Evolutionary conservation across 768 basidiomycete genomes (phyloP).

Genomic region (Panus rudis): DNA sequence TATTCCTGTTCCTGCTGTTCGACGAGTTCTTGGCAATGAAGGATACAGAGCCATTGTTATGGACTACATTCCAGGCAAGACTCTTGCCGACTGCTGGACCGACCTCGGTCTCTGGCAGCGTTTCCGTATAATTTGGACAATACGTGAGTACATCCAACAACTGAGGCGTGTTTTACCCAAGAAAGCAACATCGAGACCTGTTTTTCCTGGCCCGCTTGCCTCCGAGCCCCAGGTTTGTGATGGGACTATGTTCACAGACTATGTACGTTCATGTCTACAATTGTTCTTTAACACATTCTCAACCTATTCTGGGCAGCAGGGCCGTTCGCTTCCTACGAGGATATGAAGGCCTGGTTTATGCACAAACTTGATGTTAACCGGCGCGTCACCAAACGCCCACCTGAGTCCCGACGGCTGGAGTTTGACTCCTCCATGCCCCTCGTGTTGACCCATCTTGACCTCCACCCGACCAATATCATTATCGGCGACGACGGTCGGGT

Average conservation of each 20-base stretch:
- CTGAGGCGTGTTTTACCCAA: constrained; percentile 10
- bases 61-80: constrained; percentile 20
- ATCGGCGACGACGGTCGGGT: background rate
- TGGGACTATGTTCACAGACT: constrained; percentile 16
- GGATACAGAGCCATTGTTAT: constrained; percentile 12
- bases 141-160: constrained; percentile 20
- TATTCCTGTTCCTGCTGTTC: background rate
- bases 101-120: constrained; percentile 11
- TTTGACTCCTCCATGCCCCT: constrained; percentile 10
- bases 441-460: constrained; percentile 8
- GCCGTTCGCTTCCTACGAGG: constrained; percentile 23
- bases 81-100: constrained; percentile 15
- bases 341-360: constrained; percentile 19
- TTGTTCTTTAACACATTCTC: background rate
- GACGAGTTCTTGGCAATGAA: background rate
- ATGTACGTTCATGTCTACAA: constrained; percentile 5
- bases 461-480: background rate
- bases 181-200: background rate
- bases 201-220: constrained; percentile 1
- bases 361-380: constrained; percentile 9
- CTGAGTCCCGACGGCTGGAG: background rate
- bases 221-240: constrained; percentile 6
- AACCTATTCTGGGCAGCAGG: constrained; percentile 15
- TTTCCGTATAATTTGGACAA: constrained; percentile 13
- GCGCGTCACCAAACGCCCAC: constrained; percentile 6